Percentiles rank a stretch among this genome's conserved stretches.
These are phyloP conservation scores for Hydrangea macrophylla DNA, from an alignment of 148 eudicot genomes.

Conservation along the genomic window DNA sequence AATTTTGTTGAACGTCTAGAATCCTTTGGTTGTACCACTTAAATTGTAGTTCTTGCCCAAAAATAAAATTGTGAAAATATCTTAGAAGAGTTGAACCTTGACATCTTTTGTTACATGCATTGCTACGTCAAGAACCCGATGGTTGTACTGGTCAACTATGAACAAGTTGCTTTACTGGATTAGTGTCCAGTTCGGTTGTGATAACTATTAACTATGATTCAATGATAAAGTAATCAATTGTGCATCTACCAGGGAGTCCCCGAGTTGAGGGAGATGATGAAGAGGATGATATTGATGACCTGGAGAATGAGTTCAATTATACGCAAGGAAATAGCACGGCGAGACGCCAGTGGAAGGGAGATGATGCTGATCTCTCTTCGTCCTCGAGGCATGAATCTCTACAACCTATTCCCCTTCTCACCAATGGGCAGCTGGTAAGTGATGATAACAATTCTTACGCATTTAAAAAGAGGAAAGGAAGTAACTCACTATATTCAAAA, in stretches of 20 bases:
- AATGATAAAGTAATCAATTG: too few species aligned
- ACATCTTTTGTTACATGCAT: too few species aligned
- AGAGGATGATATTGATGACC: conserved; percentile 91
- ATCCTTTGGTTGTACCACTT: too few species aligned
- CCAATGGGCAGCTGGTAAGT: conserved; percentile 77
- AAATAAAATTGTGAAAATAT: too few species aligned
- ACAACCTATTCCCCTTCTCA: conserved; percentile 80
- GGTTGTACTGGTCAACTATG: conserved; percentile 13
- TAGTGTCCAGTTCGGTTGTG: too few species aligned
- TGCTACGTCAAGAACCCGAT: too few species aligned
- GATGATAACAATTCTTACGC: conserved; percentile 8
- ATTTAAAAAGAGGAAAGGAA: not conserved
- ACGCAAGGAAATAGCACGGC: conserved; percentile 53
- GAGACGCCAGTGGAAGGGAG: conserved; percentile 81
- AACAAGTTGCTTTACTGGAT: too few species aligned
- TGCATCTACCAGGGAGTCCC: conserved; percentile 53
- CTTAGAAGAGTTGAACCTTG: too few species aligned
- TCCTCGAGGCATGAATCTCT: conserved; percentile 88
- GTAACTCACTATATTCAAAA: too few species aligned
- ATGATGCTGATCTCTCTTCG: conserved; percentile 70
- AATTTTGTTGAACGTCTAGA: too few species aligned
- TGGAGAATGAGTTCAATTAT: conserved; percentile 84
- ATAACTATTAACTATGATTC: too few species aligned
- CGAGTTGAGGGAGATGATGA: conserved; percentile 87
- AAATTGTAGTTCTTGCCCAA: too few species aligned